Evolutionary conservation across 164 flowering plant species (phyloP), one percentile per base, ranked within the genome.

Genomic region (Hamamelis virginiana): DNA sequence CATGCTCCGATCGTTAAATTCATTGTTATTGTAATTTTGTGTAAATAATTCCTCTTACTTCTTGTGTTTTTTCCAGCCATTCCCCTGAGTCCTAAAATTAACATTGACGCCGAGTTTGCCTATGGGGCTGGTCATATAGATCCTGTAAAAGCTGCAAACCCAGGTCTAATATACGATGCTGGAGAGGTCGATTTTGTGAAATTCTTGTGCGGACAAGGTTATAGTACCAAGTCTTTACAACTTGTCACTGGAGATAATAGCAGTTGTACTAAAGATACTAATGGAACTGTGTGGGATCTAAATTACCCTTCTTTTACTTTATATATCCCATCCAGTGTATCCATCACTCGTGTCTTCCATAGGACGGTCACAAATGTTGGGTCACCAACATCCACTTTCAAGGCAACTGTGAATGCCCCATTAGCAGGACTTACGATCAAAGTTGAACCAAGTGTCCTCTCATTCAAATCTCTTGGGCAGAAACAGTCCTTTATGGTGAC

Each of bases 361-460:
- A 74, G 96, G 62, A 84, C 82, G 0, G 89, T 89, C 33, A 91
- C 93, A 3, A 88, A 90, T 55, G 96, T 89, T 28, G 93, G 90
- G 0, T 68, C 86, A 6, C 58, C 83, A 0, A 56, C 19, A 0
- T 83, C 88, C 9, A 78, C 81, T 22, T 87, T 85, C 66, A 67
- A 66, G 47, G 87, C 84, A 1, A 62, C 9, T 0, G 64, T 83
- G 23, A 38, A 5, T 0, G 70, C 74, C 3, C 78, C 81, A 0
- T 2, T 64, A 12, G 83, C 66, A 12, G 83, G 77, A 23, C 48
- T 87, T 26, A 64, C n/a, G 8, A 72, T 88, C n/a, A 12, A 26
- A 45, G 88, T 84, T 5, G 45, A 57, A 4, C 92, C 92, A 0
- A 64, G 28, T 9, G 44, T 43, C 0, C 74, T 86, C 8, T 53